Conservation (phyloP, 495 filamentous ascomycete genomes). For the Penicillium coffeae region DNA sequence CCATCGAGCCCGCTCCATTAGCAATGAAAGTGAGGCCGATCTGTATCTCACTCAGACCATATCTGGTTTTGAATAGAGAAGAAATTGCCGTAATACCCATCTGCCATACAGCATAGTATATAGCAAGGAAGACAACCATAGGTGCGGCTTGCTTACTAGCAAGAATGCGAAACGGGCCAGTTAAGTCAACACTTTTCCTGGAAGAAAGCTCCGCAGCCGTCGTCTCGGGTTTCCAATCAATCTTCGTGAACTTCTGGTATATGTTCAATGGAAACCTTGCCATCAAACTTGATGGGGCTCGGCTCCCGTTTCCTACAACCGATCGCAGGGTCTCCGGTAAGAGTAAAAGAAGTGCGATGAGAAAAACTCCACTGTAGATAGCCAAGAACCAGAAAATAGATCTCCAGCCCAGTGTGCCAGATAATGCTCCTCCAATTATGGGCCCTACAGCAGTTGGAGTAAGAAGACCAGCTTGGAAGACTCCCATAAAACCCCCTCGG, state of each 20-base stretch:
- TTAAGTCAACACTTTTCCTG: conserved; percentile 27
- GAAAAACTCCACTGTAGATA: conserved; percentile 43
- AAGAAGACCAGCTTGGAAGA: conserved; percentile 48
- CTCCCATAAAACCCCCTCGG: conserved; percentile 53
- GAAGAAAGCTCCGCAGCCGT: conserved; percentile 11
- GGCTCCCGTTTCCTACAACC: conserved; percentile 49
- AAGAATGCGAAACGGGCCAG: conserved; percentile 44
- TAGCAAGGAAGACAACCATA: conserved; percentile 46
- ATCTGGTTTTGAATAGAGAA: conserved; percentile 41
- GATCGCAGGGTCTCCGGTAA: conserved; percentile 55
- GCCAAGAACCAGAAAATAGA: conserved; percentile 56
- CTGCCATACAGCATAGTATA: conserved; percentile 55
- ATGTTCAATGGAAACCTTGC: conserved; percentile 29
- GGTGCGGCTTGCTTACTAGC: conserved; percentile 39
- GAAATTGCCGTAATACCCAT: conserved; percentile 55
- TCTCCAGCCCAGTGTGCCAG: conserved; percentile 51
- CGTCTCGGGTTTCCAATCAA: conserved; percentile 11
- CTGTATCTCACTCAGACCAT: conserved; percentile 42
- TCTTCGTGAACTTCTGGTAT: conserved; percentile 16
- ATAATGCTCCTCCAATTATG: conserved; percentile 51
- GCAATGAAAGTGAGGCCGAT: conserved; percentile 50
- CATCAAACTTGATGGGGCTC: conserved; percentile 15
- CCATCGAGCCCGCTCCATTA: conserved; percentile 48
- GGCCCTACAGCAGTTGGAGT: conserved; percentile 50
- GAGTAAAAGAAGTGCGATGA: conserved; percentile 36